Percentiles rank a stretch among this genome's conserved stretches.
Conservation (phyloP, 2,329 filamentous ascomycete species). For the Sporothrix schenckii region DNA sequence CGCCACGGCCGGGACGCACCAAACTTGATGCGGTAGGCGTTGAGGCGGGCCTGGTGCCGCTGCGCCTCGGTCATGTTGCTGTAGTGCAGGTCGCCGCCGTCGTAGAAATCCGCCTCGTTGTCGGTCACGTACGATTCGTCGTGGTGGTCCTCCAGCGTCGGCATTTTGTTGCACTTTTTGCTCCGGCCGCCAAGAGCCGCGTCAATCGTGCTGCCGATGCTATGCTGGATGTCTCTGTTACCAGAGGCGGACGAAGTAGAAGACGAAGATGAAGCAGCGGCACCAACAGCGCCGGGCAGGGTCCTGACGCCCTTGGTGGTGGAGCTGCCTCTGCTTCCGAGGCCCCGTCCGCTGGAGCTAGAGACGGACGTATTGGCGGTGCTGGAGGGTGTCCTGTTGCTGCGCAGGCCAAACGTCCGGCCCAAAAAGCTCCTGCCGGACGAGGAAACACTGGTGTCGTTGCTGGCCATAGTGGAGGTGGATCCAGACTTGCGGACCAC, state of each 20-base stretch:
- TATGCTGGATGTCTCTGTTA: neutral
- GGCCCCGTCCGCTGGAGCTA: constrained; percentile 13
- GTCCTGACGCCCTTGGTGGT: neutral
- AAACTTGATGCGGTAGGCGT: constrained; percentile 52
- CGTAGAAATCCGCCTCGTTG: constrained; percentile 32
- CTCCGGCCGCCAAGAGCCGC: constrained; percentile 19
- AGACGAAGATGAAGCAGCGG: neutral
- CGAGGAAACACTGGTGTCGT: constrained; percentile 18
- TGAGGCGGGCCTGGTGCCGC: constrained; percentile 52
- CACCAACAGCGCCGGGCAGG: neutral
- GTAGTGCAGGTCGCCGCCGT: constrained; percentile 7
- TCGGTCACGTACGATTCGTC: constrained; percentile 3
- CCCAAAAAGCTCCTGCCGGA: constrained; percentile 27
- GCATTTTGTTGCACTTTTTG: constrained; percentile 25
- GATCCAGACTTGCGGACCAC: constrained; percentile 33
- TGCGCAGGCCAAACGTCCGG: constrained; percentile 32
- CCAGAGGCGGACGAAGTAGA: neutral
- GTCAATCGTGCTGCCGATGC: constrained; percentile 20
- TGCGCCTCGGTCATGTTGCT: constrained; percentile 39
- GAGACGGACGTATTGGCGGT: constrained; percentile 4
- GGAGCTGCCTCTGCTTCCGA: constrained; percentile 22
- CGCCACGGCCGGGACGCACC: constrained; percentile 40
- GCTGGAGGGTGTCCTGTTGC: constrained; percentile 26
- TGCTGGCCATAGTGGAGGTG: constrained; percentile 8
- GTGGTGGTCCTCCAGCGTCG: constrained; percentile 2